These are phyloP conservation scores for Populus hybrid DNA, from an alignment of 441 rosid species.

Conservation along the genomic window DNA sequence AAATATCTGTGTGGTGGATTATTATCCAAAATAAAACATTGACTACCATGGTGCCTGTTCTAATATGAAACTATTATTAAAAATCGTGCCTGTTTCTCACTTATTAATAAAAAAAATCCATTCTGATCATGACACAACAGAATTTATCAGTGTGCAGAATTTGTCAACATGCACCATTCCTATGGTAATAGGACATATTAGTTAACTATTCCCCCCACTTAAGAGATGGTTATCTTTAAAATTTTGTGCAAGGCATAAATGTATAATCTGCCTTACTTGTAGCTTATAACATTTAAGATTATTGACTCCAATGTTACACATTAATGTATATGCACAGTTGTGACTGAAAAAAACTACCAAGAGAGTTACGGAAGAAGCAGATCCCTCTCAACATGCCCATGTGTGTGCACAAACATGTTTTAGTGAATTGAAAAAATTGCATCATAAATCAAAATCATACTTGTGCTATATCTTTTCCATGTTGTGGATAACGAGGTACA, in stretches of 20 bases:
- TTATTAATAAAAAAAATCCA: neutral
- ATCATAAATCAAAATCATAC: slow-evolving; percentile 38
- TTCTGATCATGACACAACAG: neutral
- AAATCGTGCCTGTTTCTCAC: neutral
- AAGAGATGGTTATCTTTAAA: slow-evolving; percentile 3
- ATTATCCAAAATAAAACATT: too few species aligned
- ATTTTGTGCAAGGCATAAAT: neutral
- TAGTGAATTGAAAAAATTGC: slow-evolving; percentile 9
- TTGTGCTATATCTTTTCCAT: slow-evolving; percentile 64
- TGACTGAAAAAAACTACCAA: neutral
- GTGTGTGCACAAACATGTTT: neutral
- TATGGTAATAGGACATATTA: neutral
- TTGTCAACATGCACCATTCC: neutral
- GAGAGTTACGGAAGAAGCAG: neutral
- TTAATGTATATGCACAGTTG: neutral
- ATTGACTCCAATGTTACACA: neutral
- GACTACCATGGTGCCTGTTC: neutral
- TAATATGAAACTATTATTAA: neutral
- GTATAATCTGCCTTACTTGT: neutral
- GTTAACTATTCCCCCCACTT: neutral
- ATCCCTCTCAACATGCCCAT: neutral
- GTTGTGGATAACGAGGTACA: slow-evolving; percentile 84
- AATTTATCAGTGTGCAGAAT: neutral
- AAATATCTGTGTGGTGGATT: neutral
- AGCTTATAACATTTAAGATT: neutral